Conservation (phyloP, 306 rosid genomes). For the Carpinus viminea region DNA sequence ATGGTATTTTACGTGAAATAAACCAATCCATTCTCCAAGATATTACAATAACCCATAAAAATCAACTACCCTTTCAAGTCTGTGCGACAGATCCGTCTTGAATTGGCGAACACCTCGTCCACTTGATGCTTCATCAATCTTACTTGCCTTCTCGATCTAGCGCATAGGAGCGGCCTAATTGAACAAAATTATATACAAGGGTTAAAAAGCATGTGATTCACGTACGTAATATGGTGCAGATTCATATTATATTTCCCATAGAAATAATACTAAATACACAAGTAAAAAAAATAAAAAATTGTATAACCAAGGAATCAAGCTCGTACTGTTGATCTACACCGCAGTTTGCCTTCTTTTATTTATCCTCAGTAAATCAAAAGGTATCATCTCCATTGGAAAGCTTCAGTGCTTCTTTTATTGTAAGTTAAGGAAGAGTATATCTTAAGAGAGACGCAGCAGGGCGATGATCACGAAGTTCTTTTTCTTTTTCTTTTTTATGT, state of each 20-base stretch:
- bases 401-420: no score
- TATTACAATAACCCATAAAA: conserved; percentile 24
- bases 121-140: conserved; percentile 70
- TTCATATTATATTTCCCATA: not conserved
- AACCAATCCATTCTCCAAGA: conserved; percentile 20
- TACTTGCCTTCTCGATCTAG: conserved; percentile 86
- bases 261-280: not conserved
- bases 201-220: no score
- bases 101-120: conserved; percentile 98
- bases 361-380: no score
- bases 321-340: not conserved
- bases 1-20: not conserved
- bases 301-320: not conserved
- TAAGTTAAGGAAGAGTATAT: not conserved
- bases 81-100: conserved; percentile 78
- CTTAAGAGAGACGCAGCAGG: not conserved
- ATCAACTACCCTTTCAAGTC: conserved; percentile 67
- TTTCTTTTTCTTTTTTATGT: not conserved
- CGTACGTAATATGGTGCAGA: not conserved
- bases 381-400: no score
- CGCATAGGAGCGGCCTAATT: conserved; percentile 88
- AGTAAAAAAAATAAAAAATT: not conserved
- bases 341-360: no score
- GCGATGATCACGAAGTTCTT: not conserved
- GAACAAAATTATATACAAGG: conserved; percentile 21